phyloP scores from a whole-genome alignment of 2,329 filamentous ascomycete species.

The Fusarium sublunatum region DNA sequence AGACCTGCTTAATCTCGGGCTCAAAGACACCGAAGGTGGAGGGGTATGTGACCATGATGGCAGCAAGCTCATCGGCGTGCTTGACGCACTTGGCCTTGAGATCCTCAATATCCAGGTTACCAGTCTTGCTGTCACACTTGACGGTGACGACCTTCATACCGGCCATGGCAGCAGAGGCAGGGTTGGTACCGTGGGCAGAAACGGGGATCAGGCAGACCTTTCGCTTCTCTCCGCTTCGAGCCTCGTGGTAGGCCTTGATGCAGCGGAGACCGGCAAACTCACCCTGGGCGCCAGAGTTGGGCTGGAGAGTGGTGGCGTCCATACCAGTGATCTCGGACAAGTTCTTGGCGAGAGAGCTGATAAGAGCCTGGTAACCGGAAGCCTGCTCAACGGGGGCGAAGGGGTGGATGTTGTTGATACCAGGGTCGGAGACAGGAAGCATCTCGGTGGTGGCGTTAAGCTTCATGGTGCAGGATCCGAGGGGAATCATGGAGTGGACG shows the following conservation, averaged over 20 bases:
- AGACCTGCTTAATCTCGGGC: slow-evolving; percentile 86
- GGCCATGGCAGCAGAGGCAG: slow-evolving; percentile 93
- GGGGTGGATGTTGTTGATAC: slow-evolving; percentile 77
- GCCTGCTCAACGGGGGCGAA: slow-evolving; percentile 75
- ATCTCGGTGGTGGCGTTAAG: slow-evolving; percentile 95
- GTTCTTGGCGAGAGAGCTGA: slow-evolving; percentile 78
- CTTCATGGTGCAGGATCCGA: slow-evolving; percentile 99
- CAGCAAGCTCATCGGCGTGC: slow-evolving; percentile 84
- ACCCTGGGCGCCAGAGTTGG: slow-evolving; percentile 95
- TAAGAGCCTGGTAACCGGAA: slow-evolving; percentile 76
- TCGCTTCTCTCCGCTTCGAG: slow-evolving; percentile 68
- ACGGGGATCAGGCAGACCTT: slow-evolving; percentile 95
- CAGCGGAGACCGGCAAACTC: slow-evolving; percentile 91
- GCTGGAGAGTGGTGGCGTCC: slow-evolving; percentile 87
- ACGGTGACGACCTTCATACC: slow-evolving; percentile 94
- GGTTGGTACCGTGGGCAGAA: slow-evolving; percentile 95
- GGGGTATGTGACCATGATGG: slow-evolving; percentile 97
- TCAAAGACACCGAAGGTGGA: slow-evolving; percentile 96
- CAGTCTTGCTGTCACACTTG: slow-evolving; percentile 88
- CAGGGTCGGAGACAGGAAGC: slow-evolving; percentile 70
- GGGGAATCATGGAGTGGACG: slow-evolving; percentile 95
- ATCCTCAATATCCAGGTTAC: slow-evolving; percentile 89
- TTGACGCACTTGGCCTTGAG: slow-evolving; percentile 91
- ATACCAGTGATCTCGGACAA: slow-evolving; percentile 89
- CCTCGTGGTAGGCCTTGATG: slow-evolving; percentile 85